Percentiles rank a stretch among this genome's conserved stretches.
phyloP scores from a whole-genome alignment of 1,139 yeast genomes.

The Blastobotrys raffinosifermentans region DNA sequence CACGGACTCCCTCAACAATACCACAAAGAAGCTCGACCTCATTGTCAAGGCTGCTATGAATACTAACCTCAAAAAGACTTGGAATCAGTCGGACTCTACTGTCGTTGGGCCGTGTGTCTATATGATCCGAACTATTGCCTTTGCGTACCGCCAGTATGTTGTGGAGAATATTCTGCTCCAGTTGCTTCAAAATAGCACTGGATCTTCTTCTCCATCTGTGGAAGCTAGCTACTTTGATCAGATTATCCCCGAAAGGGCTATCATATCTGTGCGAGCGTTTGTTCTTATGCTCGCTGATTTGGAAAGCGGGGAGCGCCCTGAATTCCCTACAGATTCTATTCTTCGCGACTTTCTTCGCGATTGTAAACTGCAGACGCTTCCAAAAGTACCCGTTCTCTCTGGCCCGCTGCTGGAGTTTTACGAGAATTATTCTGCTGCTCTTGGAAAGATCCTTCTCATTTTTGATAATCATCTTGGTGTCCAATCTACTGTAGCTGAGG shows the following conservation, averaged over 20 bases:
- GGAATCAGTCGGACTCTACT: conserved; percentile 49
- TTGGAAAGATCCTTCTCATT: conserved; percentile 51
- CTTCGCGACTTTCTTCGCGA: conserved; percentile 12
- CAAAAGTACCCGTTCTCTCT: conserved; percentile 15
- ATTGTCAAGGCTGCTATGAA: conserved; percentile 47
- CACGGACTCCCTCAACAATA: conserved; percentile 81
- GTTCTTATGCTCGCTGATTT: conserved; percentile 60
- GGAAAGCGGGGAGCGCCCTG: conserved; percentile 54
- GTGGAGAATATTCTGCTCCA: conserved; percentile 72
- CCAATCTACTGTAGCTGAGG: conserved; percentile 20
- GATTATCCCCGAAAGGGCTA: conserved; percentile 61
- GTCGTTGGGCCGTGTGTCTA: conserved; percentile 65
- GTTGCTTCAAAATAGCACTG: conserved; percentile 35
- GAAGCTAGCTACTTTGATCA: conserved; percentile 48
- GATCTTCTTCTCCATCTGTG: conserved; percentile 50
- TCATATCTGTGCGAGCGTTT: conserved; percentile 67
- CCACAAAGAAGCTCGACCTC: conserved; percentile 59
- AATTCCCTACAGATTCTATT: conserved; percentile 52
- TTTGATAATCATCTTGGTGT: conserved; percentile 45
- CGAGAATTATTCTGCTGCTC: conserved; percentile 66
- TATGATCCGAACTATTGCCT: conserved; percentile 69
- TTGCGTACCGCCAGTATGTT: conserved; percentile 69
- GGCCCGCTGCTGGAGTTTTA: conserved; percentile 39
- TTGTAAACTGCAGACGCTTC: conserved; percentile 10
- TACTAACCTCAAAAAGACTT: conserved; percentile 54